Conservation (phyloP, 2,329 filamentous ascomycete species). For the Davidsoniella eucalypti region DNA sequence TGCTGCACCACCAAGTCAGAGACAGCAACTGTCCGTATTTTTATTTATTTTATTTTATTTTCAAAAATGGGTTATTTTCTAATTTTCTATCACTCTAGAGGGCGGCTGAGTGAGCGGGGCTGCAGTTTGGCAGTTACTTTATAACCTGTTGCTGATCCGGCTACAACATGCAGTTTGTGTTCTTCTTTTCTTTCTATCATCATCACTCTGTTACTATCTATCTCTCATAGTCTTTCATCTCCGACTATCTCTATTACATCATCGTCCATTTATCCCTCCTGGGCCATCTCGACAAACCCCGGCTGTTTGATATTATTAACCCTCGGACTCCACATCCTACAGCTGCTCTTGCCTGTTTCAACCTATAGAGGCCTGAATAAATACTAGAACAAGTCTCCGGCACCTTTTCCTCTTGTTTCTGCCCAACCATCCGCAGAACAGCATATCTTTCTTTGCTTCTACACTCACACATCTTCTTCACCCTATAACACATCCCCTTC, state of each 20-base stretch:
- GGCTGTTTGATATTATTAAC: too few species aligned
- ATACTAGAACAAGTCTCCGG: neutral
- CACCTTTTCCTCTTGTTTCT: neutral
- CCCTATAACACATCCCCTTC: conserved; percentile 6
- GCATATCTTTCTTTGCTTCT: neutral
- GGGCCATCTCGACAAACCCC: neutral
- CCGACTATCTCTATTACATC: neutral
- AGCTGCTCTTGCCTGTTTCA: neutral
- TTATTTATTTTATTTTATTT: too few species aligned
- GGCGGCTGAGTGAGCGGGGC: too few species aligned
- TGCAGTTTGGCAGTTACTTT: too few species aligned
- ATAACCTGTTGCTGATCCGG: too few species aligned
- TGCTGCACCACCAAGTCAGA: too few species aligned
- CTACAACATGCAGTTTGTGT: neutral
- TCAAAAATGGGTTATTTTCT: too few species aligned
- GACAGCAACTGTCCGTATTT: too few species aligned
- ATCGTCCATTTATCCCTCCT: neutral
- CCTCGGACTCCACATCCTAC: too few species aligned
- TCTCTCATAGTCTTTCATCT: neutral
- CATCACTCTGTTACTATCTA: neutral
- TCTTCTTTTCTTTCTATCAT: conserved; percentile 1
- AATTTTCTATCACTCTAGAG: too few species aligned
- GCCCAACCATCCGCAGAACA: neutral
- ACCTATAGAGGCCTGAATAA: too few species aligned
- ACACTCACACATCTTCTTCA: neutral